These are phyloP conservation scores for Passiflora organensis DNA, from an alignment of 345 rosid genomes.

Conservation along the genomic window DNA sequence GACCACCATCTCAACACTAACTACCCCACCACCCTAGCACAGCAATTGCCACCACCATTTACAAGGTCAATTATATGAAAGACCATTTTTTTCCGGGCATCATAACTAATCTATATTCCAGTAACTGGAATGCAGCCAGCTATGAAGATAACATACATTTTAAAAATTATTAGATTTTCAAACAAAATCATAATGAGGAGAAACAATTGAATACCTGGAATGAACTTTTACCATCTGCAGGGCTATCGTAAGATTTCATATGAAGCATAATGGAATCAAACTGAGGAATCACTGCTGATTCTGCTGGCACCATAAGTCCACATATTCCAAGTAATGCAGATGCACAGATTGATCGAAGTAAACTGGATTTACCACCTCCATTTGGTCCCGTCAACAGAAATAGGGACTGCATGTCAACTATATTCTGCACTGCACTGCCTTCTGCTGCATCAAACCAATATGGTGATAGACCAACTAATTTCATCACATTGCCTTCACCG, in stretches of 20 bases:
- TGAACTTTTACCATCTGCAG: conserved; percentile 95
- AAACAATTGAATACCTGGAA: conserved; percentile 57
- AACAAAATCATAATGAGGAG: background rate
- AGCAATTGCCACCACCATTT: no score
- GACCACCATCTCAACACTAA: no score
- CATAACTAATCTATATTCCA: no score
- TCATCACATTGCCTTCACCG: conserved; percentile 45
- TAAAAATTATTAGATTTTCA: background rate
- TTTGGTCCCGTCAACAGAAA: conserved; percentile 94
- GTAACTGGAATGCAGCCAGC: no score
- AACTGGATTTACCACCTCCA: conserved; percentile 98
- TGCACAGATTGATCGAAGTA: conserved; percentile 91
- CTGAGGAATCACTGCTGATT: conserved; percentile 77
- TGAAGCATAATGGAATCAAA: conserved; percentile 95
- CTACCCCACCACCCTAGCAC: background rate
- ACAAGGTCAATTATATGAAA: no score
- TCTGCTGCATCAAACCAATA: conserved; percentile 89
- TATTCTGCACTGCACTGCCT: conserved; percentile 77
- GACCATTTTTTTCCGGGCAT: no score
- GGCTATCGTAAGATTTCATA: conserved; percentile 97
- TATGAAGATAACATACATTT: background rate
- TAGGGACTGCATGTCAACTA: conserved; percentile 77
- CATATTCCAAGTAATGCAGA: conserved; percentile 87
- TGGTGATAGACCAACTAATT: conserved; percentile 68
- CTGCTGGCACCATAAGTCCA: conserved; percentile 94